phyloP scores from a whole-genome alignment of 768 basidiomycete genomes.

The Exidia glandulosa region DNA sequence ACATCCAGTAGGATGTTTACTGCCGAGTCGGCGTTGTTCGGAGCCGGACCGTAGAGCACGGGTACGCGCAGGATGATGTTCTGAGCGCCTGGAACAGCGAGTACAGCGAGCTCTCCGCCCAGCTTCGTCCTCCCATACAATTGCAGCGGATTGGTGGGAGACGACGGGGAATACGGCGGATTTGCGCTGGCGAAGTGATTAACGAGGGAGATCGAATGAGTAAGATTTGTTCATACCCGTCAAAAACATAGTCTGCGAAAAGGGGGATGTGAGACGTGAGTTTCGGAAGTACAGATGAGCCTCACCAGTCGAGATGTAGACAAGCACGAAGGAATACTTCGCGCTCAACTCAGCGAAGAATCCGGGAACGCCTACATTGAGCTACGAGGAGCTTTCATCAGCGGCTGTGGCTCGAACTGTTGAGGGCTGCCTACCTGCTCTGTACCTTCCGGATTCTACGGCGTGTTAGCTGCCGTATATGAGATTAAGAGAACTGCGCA shows the following conservation, averaged over 20 bases:
- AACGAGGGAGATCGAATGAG: not conserved
- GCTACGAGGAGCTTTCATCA: constrained; percentile 26
- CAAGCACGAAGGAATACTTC: constrained; percentile 50
- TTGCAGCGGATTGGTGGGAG: constrained; percentile 73
- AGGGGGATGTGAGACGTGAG: not conserved
- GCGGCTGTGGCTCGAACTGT: not conserved
- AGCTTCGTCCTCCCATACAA: constrained; percentile 82
- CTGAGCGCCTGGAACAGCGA: constrained; percentile 45
- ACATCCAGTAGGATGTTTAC: constrained; percentile 83
- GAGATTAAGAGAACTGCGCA: constrained; percentile 18
- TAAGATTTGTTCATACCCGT: constrained; percentile 33
- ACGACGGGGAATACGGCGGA: constrained; percentile 74
- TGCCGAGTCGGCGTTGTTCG: constrained; percentile 77
- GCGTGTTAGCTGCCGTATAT: not conserved
- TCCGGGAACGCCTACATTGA: constrained; percentile 70
- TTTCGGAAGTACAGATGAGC: not conserved
- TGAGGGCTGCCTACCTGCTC: constrained; percentile 34
- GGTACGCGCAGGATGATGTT: constrained; percentile 77
- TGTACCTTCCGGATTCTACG: constrained; percentile 57
- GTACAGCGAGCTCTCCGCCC: constrained; percentile 73
- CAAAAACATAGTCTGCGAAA: constrained; percentile 82
- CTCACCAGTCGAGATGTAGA: constrained; percentile 87
- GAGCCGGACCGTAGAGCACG: constrained; percentile 83
- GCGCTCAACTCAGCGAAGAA: constrained; percentile 59
- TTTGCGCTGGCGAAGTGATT: constrained; percentile 28